Evolutionary conservation across 768 basidiomycete genomes (phyloP).

Genomic region (Hericium alpestre): DNA sequence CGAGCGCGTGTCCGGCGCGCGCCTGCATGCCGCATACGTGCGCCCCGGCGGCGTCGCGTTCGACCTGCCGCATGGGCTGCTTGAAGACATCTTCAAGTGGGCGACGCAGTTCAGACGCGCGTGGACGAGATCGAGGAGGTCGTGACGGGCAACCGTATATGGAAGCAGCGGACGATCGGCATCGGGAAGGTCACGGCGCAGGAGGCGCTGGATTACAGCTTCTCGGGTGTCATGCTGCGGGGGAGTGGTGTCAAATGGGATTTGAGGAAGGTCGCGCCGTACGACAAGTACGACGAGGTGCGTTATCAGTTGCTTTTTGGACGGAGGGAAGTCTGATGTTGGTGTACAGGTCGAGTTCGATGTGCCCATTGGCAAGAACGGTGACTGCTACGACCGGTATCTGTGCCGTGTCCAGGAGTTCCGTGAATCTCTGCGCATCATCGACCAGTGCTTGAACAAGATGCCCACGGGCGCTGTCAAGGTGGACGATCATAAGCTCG

Average conservation of each 20-base stretch:
- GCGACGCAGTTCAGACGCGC: slow-evolving; percentile 86
- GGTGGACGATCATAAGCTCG: slow-evolving; percentile 95
- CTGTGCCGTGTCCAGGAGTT: slow-evolving; percentile 97
- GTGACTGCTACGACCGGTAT: slow-evolving; percentile 97
- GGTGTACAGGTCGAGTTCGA: slow-evolving; percentile 80
- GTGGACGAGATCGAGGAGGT: slow-evolving; percentile 98
- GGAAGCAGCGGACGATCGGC: slow-evolving; percentile 90
- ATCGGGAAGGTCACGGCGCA: slow-evolving; percentile 87
- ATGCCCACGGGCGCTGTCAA: slow-evolving; percentile 89
- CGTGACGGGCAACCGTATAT: slow-evolving; percentile 93
- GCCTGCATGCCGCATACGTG: slow-evolving; percentile 94
- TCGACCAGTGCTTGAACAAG: slow-evolving; percentile 90
- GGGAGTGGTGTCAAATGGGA: slow-evolving; percentile 95
- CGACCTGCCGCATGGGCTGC: slow-evolving; percentile 94
- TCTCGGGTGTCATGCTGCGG: slow-evolving; percentile 94
- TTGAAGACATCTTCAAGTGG: slow-evolving; percentile 98
- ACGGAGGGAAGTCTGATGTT: neutral
- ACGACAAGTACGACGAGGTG: slow-evolving; percentile 93
- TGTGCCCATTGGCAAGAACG: slow-evolving; percentile 90
- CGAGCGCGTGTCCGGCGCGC: slow-evolving; percentile 96
- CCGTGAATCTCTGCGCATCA: slow-evolving; percentile 86
- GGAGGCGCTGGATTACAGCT: slow-evolving; percentile 83
- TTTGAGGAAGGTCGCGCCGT: slow-evolving; percentile 81
- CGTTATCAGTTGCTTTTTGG: slow-evolving; percentile 7
- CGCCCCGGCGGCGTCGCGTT: slow-evolving; percentile 97